Evolutionary conservation across 257 asterid genomes (phyloP), one percentile per base, ranked within the genome.

Genomic region (Plantago major): DNA sequence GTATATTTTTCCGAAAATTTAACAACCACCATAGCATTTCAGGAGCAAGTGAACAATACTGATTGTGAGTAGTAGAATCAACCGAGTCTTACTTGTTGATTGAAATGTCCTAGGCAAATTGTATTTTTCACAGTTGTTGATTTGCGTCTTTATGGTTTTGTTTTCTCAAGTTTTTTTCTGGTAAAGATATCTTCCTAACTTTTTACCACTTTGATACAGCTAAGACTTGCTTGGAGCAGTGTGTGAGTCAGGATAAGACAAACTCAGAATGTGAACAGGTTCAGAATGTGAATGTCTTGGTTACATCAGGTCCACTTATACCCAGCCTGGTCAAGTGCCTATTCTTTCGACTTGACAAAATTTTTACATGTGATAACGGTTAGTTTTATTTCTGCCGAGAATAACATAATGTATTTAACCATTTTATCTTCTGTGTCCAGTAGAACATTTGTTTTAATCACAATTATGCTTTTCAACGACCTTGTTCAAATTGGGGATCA

Each of bases 311-410:
- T 19, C 79, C 96, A 18, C 84, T 92, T 68, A 64, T 92, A 73
- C 97, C 99, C 69, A 92, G 97, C 85, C 78, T 92, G 67, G 93
- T 81, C 76, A 92, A 92, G 73, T 89, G 97, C 86, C 75, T 89
- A 64, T 86, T 84, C 76, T 86, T 76, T 67, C 82, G 91, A 42
- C 93, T 92, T 22, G 86, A 78, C 66, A 73, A 69, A 52, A 47
- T 86, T 55, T 40, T 92, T 62, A 63, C 89, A 61, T 83, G 81
- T 69, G 78, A 81, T 42, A 92, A 89, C 61, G 97, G 97, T 92
- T 65, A 69, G 92, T 79, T 64, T 33, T 15, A 30, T 63, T 73
- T 69, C 38, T 44, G 12, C 33, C 43, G n/a, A 52, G 13, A 52
- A 52, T 13, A n/a, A 51, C 37, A 30, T 30, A 4, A 33, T 33